Evolutionary conservation across 805 yeast species (phyloP), one percentile per base, ranked within the genome.

Genomic region (Saturnispora silvae): DNA sequence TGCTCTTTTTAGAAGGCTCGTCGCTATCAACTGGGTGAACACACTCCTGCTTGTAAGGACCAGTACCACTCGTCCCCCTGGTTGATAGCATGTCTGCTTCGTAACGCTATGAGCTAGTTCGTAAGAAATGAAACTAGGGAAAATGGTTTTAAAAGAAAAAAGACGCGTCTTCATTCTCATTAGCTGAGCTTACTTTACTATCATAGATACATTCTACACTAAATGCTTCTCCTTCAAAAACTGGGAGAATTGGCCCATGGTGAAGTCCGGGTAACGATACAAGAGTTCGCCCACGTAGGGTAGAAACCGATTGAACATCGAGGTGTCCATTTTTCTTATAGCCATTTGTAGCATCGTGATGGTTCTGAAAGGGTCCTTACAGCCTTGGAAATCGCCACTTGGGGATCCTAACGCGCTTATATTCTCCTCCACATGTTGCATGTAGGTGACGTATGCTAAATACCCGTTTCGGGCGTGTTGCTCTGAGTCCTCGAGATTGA

Each of bases 401-500:
- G n/a, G n/a, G n/a, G n/a, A n/a, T n/a, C n/a, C n/a, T 11, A 40
- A 35, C 7, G 5, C 22, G 16, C 32, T 38, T 28, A 43, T 40
- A 3, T 35, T 25, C 1, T 16, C 5, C 15, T 31, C 32, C 20
- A 43, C 31, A 35, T 40, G 44, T 15, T 40, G 42, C 22, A 43
- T 23, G 18, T 38, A 43, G 11, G 46, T 43, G 3, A 43, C n/a
- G 27, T 40, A 43, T 11, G 44, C 38, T 14, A 38, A 33, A 33
- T 31, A 40, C 15, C 43, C 43, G 3, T 33, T 19, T 17, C 18
- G n/a, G 10, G 33, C 19, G 27, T 38, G 35, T 11, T 38, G 29
- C 10, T 26, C 32, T 9, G 16, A 8, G 11, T 37, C 34, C 5
- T 28, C 18, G 13, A 24, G 26, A 20, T 40, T 38, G 16, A 37